Evolutionary conservation across 1,284 basidiomycete genomes (phyloP).

Genomic region (Mycosarcoma maydis): DNA sequence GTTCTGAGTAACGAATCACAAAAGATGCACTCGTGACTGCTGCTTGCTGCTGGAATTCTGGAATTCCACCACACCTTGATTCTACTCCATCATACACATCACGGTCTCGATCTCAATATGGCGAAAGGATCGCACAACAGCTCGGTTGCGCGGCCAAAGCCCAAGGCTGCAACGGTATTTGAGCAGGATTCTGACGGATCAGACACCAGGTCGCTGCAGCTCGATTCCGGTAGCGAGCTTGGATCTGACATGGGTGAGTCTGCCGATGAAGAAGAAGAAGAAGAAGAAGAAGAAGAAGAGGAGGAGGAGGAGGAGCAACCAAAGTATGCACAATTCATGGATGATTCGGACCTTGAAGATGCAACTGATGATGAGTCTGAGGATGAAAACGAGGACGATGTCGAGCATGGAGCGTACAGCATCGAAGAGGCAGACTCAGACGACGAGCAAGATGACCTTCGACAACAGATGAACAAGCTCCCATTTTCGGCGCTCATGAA

Average conservation of each 20-base stretch:
- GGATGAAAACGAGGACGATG: conserved; percentile 62
- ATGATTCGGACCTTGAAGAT: conserved; percentile 57
- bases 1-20: no score
- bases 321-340: conserved; percentile 60
- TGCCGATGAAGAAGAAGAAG: no score
- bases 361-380: conserved; percentile 24
- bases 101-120: conserved; percentile 9
- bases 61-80: no score
- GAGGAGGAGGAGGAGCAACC: conserved; percentile 24
- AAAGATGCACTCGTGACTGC: no score
- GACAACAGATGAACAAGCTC: conserved; percentile 46
- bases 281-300: conserved; percentile 5
- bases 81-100: conserved; percentile 2
- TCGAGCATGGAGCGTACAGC: conserved; percentile 67
- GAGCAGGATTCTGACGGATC: conserved; percentile 41
- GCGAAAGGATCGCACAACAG: conserved; percentile 1
- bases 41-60: no score
- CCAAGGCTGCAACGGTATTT: conserved; percentile 18
- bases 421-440: conserved; percentile 29
- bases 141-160: neutral
- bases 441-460: conserved; percentile 14
- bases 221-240: conserved; percentile 25
- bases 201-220: conserved; percentile 19
- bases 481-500: conserved; percentile 72
- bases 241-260: no score